phyloP scores from a whole-genome alignment of 1,284 basidiomycete genomes.

The Peniophora sp. region DNA sequence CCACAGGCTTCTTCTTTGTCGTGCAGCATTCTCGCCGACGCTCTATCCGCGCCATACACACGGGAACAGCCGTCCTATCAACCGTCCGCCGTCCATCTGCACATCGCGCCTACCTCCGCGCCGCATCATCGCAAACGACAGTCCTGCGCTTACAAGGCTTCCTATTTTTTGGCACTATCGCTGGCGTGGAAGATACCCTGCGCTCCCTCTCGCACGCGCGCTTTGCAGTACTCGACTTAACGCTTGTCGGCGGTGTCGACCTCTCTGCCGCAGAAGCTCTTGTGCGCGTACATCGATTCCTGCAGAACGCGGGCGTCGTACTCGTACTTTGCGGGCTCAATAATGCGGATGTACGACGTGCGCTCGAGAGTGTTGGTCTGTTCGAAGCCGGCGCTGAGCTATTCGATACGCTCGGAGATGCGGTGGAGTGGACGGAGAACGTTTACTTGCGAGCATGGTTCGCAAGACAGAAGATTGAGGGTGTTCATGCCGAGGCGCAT shows the following conservation, averaged over 20 bases:
- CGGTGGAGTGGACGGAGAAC: constrained; percentile 52
- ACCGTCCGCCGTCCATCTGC: constrained; percentile 86
- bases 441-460: constrained; percentile 31
- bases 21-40: constrained; percentile 82
- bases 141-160: constrained; percentile 89
- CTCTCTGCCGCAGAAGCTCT: constrained; percentile 95
- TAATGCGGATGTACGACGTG: constrained; percentile 59
- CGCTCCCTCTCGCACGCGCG: constrained; percentile 78
- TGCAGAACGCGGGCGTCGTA: constrained; percentile 70
- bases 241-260: constrained; percentile 85
- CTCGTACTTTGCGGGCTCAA: constrained; percentile 83
- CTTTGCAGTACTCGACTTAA: constrained; percentile 84
- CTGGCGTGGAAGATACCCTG: constrained; percentile 79
- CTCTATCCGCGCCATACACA: constrained; percentile 78
- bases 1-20: constrained; percentile 87
- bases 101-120: constrained; percentile 85
- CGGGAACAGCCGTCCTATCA: constrained; percentile 77
- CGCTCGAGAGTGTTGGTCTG: constrained; percentile 69
- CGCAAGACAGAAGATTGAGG: too few species aligned
- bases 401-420: constrained; percentile 82
- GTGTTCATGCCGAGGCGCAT: too few species aligned
- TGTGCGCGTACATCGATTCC: constrained; percentile 81
- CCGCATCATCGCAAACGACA: constrained; percentile 88
- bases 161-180: constrained; percentile 95
- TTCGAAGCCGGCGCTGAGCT: constrained; percentile 78